Evolutionary conservation across 2,329 filamentous ascomycete genomes (phyloP), one percentile per base, ranked within the genome.

Genomic region (Emericellopsis cladophorae): DNA sequence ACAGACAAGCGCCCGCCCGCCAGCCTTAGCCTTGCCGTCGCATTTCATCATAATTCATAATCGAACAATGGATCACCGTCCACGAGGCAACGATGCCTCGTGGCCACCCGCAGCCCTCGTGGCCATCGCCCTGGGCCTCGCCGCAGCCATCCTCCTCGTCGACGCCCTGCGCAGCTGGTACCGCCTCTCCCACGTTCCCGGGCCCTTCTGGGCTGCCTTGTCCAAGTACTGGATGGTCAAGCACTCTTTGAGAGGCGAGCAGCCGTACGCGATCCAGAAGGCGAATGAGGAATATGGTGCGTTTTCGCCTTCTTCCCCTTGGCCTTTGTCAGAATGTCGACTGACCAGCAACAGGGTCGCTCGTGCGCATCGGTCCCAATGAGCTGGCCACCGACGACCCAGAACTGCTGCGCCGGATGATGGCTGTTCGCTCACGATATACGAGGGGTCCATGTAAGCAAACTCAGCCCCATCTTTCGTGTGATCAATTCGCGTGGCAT

Each of bases 321-420:
- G 8, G 12, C 4, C 4, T 4, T 7, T 4, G 34, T 16, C 12
- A 15, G 11, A 36, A 21, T 36, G 4, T 12, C 21, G n/a, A 26
- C 23, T 31, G 15, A 23, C 10, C 5, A 16, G n/a, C 8, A 33
- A 16, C 44, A 59, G 56, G 57, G 24, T 51, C 55, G 11, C 52
- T 61, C 15, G 56, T 54, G 23, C 55, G 60, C 41, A 53, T 62
- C 39, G 59, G 56, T 14, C 58, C 59, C 40, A 56, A 58, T 43
- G 53, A 55, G 38, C 44, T 62, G 34, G 48, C 57, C 31, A 62
- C 59, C 33, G 53, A 51, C 40, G 58, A 61, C 42, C 51, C 54
- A n/a, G 53, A 60, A 18, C 36, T 59, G 18, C 41, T 62, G 23
- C 50, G 51, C 18, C 50, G 51, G 40, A 61, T 62, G 50, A 54